Base-by-base conservation (phyloP, 2,329 filamentous ascomycete genomes). In the Daldinia sp. region DNA sequence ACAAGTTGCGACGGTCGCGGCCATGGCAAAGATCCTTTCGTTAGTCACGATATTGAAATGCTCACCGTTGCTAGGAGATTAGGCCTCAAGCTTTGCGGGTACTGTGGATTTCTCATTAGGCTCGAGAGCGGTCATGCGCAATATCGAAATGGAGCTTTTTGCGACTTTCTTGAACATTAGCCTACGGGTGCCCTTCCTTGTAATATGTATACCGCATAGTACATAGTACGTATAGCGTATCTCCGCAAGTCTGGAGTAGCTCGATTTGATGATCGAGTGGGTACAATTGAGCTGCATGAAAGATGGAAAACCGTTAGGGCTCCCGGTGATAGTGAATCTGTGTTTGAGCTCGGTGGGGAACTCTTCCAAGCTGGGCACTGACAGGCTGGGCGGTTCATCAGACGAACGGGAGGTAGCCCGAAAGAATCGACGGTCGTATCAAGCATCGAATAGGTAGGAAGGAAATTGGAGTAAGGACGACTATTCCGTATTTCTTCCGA, bases 321-420 rank as follows among this genome's bases (percentile, higher is more conserved):
- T 60, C 69, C 60, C 57, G 46, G 63, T 44, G 54, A 64, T 44
- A 56, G 60, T 65, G 42, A 68, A 65, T 70, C 62, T 57, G 50
- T 53, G 68, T 71, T 68, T 68, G 68, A 71, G 63, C 68, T 56
- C 41, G 48, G 68, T 71, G 69, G 69, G 60, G 63, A 68, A 67
- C 33, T 5, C 44, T 50, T 51, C 68, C 58, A 63, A 56, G 60
- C 57, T 30, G n/a, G 23, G 58, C 33, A n/a, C 42, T 50, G 58
- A 23, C 53, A 26, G 46, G 28, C 55, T 65, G 44, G 62, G 59
- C 68, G 63, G 55, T 57, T 71, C 65, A 64, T 66, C 63, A 68
- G 68, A 69, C 63, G 63, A 64, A 71, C 48, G 53, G 41, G 55
- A 42, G 56, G 56, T 56, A 23, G 20, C 30, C 63, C 30, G 50